Evolutionary conservation across 257 asterid genomes (phyloP), one percentile per base, ranked within the genome.

Genomic region (Anisodus tanguticus): DNA sequence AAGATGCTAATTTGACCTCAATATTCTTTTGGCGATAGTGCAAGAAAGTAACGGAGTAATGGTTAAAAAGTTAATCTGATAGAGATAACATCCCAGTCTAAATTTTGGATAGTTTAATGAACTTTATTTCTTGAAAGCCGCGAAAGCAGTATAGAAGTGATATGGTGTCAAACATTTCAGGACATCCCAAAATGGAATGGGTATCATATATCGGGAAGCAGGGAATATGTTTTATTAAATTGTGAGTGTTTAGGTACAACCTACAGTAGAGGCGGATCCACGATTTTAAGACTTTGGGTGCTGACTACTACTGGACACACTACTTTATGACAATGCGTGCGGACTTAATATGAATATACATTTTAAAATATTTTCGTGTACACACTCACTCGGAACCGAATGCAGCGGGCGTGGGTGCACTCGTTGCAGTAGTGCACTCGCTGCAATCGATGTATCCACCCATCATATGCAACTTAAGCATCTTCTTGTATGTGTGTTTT

Each of bases 401-500:
- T 70, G 79, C 26, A 70, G 79, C 37, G 17, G 79, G 17, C 17
- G 8, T 4, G 35, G 9, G 4, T 70, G 57, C 79, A 70, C 16
- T 13, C 55, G 8, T 43, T 41, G 79, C 77, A 8, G 31, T 39
- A 31, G 35, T 31, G 35, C 1, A 31, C 35, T 31, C 35, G 35
- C 35, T 31, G 35, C 35, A 31, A 31, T 31, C 8, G 79, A 70
- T 55, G 35, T 43, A 35, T n/a, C 37, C 37, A 17, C 35, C 26
- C 9, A 43, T 70, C 55, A 43, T 70, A 70, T 70, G 57, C 79
- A n/a, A 70, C 79, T 43, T 43, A 43, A 71, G 43, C 79, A 43
- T 71, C 17, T 17, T 70, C 17, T 17, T 17, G n/a, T 71, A 45
- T 43, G 79, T n/a, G 19, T 43, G n/a, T 13, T 47, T 35, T 72